Evolutionary conservation across 1,284 basidiomycete genomes (phyloP).

Genomic region (Papiliotrema terrestris): DNA sequence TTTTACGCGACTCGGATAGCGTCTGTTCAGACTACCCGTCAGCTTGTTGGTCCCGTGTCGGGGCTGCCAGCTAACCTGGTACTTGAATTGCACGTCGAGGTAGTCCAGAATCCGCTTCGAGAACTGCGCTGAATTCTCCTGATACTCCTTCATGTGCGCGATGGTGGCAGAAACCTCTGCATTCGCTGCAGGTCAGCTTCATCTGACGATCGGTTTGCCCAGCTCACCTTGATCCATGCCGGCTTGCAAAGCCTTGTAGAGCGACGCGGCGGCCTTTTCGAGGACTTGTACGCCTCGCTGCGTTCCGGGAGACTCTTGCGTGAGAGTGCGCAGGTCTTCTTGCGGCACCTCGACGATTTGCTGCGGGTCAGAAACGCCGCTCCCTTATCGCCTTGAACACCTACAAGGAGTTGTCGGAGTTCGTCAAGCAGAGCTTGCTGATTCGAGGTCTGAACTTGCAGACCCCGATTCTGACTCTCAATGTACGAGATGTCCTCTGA

Average conservation of each 20-base stretch:
- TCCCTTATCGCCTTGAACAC: conserved; percentile 22
- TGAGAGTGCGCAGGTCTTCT: conserved; percentile 68
- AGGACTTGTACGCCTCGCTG: conserved; percentile 68
- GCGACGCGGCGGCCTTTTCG: conserved; percentile 75
- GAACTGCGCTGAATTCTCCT: conserved; percentile 80
- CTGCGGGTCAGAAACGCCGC: conserved; percentile 48
- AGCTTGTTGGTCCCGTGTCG: neutral
- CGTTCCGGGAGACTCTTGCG: conserved; percentile 80
- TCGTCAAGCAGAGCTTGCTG: conserved; percentile 77
- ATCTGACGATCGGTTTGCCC: neutral
- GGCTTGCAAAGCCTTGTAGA: conserved; percentile 94
- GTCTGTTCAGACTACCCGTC: conserved; percentile 45
- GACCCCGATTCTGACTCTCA: conserved; percentile 91
- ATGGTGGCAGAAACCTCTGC: conserved; percentile 90
- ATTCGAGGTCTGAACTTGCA: conserved; percentile 97
- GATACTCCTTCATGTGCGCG: conserved; percentile 85
- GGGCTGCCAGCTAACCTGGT: conserved; percentile 57
- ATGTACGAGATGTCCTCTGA: conserved; percentile 93
- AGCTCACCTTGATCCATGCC: conserved; percentile 73
- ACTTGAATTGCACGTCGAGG: conserved; percentile 82
- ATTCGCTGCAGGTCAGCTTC: conserved; percentile 29
- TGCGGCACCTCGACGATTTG: conserved; percentile 89
- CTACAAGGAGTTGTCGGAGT: conserved; percentile 75
- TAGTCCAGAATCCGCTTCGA: conserved; percentile 87
- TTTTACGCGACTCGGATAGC: conserved; percentile 38